Base-by-base conservation (phyloP, 495 filamentous ascomycete genomes). In the Sphaerosporella brunnea region DNA sequence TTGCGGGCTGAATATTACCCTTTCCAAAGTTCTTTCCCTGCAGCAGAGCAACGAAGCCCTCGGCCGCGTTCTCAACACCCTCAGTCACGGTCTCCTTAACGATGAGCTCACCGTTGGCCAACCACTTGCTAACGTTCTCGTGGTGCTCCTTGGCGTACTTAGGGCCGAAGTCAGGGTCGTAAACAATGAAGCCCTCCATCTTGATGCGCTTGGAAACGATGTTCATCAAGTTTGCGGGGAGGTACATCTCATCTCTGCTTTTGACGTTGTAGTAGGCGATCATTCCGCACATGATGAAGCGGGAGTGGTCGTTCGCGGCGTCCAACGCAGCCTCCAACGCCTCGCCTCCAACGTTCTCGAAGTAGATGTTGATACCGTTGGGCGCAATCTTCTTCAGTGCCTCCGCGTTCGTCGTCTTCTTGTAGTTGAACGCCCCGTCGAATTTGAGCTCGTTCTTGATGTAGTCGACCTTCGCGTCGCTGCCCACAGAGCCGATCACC, bases 331-430 rank as follows among this genome's bases (percentile, higher is more conserved):
- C 85, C 51, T 86, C 80, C 28, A 94, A 68, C 53, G 84, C 79
- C 66, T 88, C 84, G 5, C 86, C 87, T 5, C 87, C 87, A 16
- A 96, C 87, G 52, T 93, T 94, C 63, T 96, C 87, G 55, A 79
- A 96, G 40, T 94, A 94, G 61, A 96, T 93, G 59, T 94, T 84
- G 39, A 95, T 71, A 9, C 87, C 88, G 23, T 88, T 58, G 0
- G 85, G 87, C 4, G 80, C 82, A 36, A 93, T 65, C 52, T 83
- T 71, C 52, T 68, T 63, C 41, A 94, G 66, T 1, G 85, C 88
- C 38, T 82, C 78, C 1, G 56, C 55, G 15, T 79, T 68, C 54
- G 75, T 73, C 65, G 80, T 78, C 19, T 68, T 81, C 71, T 83
- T 83, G 58, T 74, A 74, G 60, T 74, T 74, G 56, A 70, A 74